Percentiles rank a stretch among this genome's conserved stretches.
Conservation (phyloP, 2,329 filamentous ascomycete species). For the Curvularia eragrostidis region DNA sequence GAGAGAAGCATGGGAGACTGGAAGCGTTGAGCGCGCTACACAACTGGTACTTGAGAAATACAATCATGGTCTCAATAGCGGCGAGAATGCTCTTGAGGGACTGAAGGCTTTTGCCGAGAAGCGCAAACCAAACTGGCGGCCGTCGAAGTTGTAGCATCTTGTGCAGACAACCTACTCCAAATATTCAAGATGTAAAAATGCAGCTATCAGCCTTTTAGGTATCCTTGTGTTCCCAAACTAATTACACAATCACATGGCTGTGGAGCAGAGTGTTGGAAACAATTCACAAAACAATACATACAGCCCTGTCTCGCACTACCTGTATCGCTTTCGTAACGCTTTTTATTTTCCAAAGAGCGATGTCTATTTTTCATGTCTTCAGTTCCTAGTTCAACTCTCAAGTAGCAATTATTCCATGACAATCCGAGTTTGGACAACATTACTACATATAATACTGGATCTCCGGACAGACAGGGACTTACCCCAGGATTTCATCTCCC, state of each 20-base stretch:
- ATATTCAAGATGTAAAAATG: background rate
- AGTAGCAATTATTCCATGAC: background rate
- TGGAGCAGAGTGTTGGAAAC: background rate
- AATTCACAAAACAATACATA: background rate
- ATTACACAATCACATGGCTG: background rate
- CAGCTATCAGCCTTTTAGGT: no score
- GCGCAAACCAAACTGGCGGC: slow-evolving; percentile 58
- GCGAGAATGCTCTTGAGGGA: slow-evolving; percentile 60
- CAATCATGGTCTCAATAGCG: slow-evolving; percentile 49
- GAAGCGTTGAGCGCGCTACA: slow-evolving; percentile 48
- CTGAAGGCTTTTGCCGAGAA: slow-evolving; percentile 61
- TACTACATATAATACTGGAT: background rate
- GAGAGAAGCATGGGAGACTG: slow-evolving; percentile 45
- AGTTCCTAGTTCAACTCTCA: background rate
- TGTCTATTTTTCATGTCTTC: background rate
- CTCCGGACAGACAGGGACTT: background rate
- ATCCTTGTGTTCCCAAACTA: no score
- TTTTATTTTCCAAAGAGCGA: background rate
- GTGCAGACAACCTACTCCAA: background rate
- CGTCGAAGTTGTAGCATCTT: slow-evolving; percentile 52
- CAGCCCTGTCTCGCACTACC: no score
- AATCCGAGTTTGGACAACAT: background rate
- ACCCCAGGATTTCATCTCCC: background rate
- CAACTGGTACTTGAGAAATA: slow-evolving; percentile 55
- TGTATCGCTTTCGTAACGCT: background rate